These are phyloP conservation scores for Cornus controversa DNA, from an alignment of 148 eudicot species.

Conservation along the genomic window DNA sequence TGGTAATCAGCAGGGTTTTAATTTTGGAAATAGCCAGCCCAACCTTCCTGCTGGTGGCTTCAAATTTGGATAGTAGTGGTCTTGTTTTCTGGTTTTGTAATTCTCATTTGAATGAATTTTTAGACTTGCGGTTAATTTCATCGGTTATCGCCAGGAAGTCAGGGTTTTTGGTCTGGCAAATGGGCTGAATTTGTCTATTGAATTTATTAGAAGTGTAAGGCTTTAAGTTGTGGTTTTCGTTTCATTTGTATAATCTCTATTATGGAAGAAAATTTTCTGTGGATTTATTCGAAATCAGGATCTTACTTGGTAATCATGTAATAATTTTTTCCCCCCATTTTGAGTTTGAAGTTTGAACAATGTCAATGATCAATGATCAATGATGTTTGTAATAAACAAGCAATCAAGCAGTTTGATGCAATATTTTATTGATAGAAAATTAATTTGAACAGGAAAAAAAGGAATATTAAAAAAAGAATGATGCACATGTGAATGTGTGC, in stretches of 20 bases:
- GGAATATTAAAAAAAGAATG: too few relatives aligned
- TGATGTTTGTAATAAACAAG: too few relatives aligned
- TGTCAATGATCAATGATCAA: background rate
- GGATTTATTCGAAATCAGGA: background rate
- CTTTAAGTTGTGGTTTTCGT: background rate
- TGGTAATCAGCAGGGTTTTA: constrained; percentile 17
- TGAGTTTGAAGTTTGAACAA: background rate
- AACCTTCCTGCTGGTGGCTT: constrained; percentile 24
- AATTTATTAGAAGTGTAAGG: constrained; percentile 1
- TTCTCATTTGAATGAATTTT: constrained; percentile 8
- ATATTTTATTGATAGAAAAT: too few relatives aligned
- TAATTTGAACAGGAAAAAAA: too few relatives aligned
- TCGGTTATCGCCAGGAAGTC: constrained; percentile 3
- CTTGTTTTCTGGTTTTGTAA: constrained; percentile 5
- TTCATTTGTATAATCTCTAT: background rate
- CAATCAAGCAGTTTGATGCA: too few relatives aligned
- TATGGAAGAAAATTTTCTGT: background rate
- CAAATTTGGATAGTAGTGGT: constrained; percentile 14
- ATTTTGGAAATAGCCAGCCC: constrained; percentile 21
- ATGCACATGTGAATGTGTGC: too few relatives aligned
- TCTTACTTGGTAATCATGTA: background rate
- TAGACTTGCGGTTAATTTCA: background rate
- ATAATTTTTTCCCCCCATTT: too few relatives aligned
- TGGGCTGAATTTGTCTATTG: constrained; percentile 8
- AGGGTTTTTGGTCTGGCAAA: constrained; percentile 27